Base-by-base conservation (phyloP, 2,329 filamentous ascomycete genomes). In the Fusarium duplospermum region DNA sequence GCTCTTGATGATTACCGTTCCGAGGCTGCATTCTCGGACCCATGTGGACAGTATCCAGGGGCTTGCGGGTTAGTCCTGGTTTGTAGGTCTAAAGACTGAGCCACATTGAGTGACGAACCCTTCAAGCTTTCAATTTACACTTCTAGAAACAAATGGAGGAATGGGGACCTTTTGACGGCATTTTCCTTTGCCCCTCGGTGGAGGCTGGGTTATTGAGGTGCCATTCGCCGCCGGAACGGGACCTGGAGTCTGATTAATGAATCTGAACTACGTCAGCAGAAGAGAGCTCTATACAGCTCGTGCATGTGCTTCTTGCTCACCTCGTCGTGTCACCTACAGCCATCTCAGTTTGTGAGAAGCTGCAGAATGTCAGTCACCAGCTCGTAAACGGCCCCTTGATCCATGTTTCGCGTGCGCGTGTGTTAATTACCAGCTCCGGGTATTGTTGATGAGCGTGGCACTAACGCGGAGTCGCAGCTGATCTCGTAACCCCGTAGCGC, bases 401-500 rank as follows among this genome's bases (percentile, higher is more conserved):
- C 65, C 60, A 71, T 73, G 67, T 60, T 33, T 47, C 52, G 38
- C 52, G 35, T 50, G 31, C 33, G 33, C 42, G 42, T 54, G n/a
- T 33, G 45, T 62, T 36, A 20, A 58, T 40, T 40, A 40, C 33
- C 50, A 57, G 38, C 22, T 42, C 10, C 13, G 61, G 35, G 24
- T n/a, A 31, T 42, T 58, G 47, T 45, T 64, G 33, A 61, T 61
- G 47, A 50, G 54, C 52, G 61, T 56, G 45, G 31, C 64, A 75
- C 72, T 68, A 59, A 70, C 42, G 42, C 56, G 31, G 47, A 61
- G 56, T 47, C 29, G 59, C 54, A 70, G 47, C 62, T 56, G 60
- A 60, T 73, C 66, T 70, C 63, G 62, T 71, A 75, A 64, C 67
- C 66, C 58, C 35, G 61, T 67, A 65, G 57, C 52, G 52, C 50